phyloP scores from a whole-genome alignment of 805 yeast species.

The Saccharomycopsis sp. region DNA sequence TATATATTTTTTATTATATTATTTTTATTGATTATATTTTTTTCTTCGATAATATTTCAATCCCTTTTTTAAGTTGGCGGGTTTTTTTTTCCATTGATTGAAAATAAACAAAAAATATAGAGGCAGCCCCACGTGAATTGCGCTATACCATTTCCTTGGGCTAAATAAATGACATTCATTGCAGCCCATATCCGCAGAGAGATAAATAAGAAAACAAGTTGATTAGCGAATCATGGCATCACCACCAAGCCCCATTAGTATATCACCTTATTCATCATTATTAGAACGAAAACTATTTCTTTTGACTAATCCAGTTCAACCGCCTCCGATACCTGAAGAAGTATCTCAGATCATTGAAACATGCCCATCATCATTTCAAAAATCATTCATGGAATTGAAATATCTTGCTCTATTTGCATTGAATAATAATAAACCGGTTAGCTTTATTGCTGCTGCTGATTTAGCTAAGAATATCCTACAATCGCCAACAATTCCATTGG shows the following conservation, averaged over 20 bases:
- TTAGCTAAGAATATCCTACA: constrained; percentile 14
- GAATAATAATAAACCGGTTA: neutral
- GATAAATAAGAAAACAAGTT: too few species aligned
- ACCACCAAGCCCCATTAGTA: neutral
- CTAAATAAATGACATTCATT: too few species aligned
- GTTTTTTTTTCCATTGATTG: too few species aligned
- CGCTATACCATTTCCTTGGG: neutral
- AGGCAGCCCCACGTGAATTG: too few species aligned
- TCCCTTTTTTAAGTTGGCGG: too few species aligned
- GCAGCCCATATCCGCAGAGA: too few species aligned
- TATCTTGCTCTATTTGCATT: neutral
- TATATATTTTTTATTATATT: too few species aligned
- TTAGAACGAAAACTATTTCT: constrained; percentile 15
- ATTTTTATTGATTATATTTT: too few species aligned
- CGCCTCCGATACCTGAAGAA: neutral
- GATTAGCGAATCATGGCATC: too few species aligned
- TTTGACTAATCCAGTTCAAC: neutral
- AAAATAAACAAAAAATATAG: too few species aligned
- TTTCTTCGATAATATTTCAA: too few species aligned
- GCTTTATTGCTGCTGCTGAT: constrained; percentile 16
- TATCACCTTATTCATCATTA: constrained; percentile 9
- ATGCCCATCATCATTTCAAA: neutral
- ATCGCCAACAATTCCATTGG: neutral
- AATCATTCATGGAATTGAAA: neutral
- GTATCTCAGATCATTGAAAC: neutral